Percentiles rank a stretch among this genome's conserved stretches.
phyloP scores from a whole-genome alignment of 2,329 filamentous ascomycete genomes.

The Claviceps citrina region DNA sequence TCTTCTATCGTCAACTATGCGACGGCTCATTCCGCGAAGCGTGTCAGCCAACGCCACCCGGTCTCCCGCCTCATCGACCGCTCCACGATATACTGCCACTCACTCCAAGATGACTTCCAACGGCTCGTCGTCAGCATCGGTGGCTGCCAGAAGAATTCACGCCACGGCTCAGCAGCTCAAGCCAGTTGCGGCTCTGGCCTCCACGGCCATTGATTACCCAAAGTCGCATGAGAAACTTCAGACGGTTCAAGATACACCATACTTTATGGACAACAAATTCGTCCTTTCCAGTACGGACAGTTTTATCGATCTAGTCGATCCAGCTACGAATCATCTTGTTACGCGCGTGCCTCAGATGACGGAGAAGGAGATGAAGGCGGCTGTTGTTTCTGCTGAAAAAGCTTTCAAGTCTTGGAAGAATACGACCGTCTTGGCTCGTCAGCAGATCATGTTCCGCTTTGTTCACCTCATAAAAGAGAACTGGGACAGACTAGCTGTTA shows the following conservation, averaged over 20 bases:
- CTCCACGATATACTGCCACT: constrained; percentile 13
- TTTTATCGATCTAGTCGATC: constrained; percentile 70
- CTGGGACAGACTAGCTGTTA: constrained; percentile 71
- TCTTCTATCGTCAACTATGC: constrained; percentile 22
- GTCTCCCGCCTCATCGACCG: constrained; percentile 14
- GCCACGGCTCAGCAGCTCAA: constrained; percentile 41
- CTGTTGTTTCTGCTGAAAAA: constrained; percentile 58
- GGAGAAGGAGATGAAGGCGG: constrained; percentile 58
- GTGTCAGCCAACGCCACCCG: constrained; percentile 20
- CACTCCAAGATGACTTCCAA: constrained; percentile 22
- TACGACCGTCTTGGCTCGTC: constrained; percentile 56
- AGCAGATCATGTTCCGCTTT: constrained; percentile 82
- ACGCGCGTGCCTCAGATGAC: constrained; percentile 74
- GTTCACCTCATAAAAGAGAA: constrained; percentile 66
- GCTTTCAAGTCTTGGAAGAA: constrained; percentile 61
- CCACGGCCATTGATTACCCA: constrained; percentile 47
- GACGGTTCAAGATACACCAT: constrained; percentile 55
- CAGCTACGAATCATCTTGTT: constrained; percentile 72
- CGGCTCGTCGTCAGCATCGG: constrained; percentile 15
- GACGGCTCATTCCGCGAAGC: constrained; percentile 29
- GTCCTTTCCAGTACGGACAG: constrained; percentile 48
- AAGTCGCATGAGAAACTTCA: constrained; percentile 56
- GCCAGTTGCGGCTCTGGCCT: constrained; percentile 35
- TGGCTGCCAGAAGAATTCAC: constrained; percentile 38
- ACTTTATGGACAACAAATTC: constrained; percentile 73